phyloP scores from a whole-genome alignment of 495 filamentous ascomycete species.

The Filosporella fistucella region DNA sequence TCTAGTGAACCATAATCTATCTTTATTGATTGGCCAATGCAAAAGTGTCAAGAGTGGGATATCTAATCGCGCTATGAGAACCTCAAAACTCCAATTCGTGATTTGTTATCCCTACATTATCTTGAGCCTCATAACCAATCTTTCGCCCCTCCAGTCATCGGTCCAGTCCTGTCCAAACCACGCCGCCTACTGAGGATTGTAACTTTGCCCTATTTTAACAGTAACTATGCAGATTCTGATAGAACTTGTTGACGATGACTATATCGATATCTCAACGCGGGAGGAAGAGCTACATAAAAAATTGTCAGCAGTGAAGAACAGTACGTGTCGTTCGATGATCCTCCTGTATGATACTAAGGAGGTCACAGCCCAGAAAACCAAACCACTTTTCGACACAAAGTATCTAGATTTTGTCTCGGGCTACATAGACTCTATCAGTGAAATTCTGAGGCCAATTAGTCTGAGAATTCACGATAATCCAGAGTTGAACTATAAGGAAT shows the following conservation, averaged over 20 bases:
- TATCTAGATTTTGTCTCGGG: slow-evolving; percentile 30
- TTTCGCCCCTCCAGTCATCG: no score
- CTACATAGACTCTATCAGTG: slow-evolving; percentile 31
- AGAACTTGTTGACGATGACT: slow-evolving; percentile 10
- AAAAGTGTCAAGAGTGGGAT: no score
- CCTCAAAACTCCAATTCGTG: no score
- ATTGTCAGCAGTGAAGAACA: neutral
- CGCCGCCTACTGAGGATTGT: neutral
- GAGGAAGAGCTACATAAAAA: neutral
- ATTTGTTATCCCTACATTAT: no score
- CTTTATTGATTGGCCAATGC: no score
- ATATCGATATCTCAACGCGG: slow-evolving; percentile 6
- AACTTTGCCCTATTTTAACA: neutral
- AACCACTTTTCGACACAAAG: neutral
- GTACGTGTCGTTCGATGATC: neutral
- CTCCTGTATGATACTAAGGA: neutral
- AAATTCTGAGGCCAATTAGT: slow-evolving; percentile 37
- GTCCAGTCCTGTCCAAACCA: no score
- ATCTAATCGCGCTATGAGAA: no score
- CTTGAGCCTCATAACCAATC: no score
- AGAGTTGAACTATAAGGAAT: slow-evolving; percentile 53
- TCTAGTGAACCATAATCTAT: no score
- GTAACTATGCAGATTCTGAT: slow-evolving; percentile 5
- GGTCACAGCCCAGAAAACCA: neutral
- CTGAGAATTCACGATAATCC: slow-evolving; percentile 57